Evolutionary conservation across 2,329 filamentous ascomycete genomes (phyloP).

Genomic region (Fusarium dimerum): DNA sequence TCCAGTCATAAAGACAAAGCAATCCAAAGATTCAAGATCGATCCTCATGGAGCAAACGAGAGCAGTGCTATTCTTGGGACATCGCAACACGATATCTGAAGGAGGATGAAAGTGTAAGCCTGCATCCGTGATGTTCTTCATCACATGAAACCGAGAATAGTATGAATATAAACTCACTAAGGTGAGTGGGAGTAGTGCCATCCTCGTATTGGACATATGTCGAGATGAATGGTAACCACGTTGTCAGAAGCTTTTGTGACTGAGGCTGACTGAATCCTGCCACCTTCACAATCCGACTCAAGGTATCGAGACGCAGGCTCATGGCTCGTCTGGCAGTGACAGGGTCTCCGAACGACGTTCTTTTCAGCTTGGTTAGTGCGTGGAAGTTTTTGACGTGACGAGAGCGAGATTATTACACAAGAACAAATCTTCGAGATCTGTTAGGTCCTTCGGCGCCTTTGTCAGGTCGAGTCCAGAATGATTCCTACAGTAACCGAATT

Average conservation of each 20-base stretch:
- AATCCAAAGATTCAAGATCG: neutral
- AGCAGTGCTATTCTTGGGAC: neutral
- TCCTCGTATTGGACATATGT: conserved; percentile 4
- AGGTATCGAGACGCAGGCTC: neutral
- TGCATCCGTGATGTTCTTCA: too few relatives aligned
- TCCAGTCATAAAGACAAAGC: neutral
- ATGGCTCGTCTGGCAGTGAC: neutral
- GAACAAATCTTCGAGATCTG: neutral
- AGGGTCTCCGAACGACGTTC: neutral
- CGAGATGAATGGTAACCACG: neutral
- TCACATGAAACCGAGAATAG: too few relatives aligned
- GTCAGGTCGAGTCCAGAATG: neutral
- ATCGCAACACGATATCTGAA: neutral
- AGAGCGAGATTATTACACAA: neutral
- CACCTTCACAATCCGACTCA: neutral
- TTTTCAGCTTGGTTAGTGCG: neutral
- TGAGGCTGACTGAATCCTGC: neutral
- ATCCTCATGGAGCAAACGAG: neutral
- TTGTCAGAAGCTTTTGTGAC: conserved; percentile 1
- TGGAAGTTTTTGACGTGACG: neutral
- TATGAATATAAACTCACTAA: conserved; percentile 9
- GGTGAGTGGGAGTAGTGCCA: neutral
- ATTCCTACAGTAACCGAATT: too few relatives aligned
- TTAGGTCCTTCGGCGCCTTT: neutral
- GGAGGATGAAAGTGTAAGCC: neutral